Percentiles rank a stretch among this genome's conserved stretches.
phyloP scores from a whole-genome alignment of 148 eudicot genomes.

The Salicornia ramosissima region DNA sequence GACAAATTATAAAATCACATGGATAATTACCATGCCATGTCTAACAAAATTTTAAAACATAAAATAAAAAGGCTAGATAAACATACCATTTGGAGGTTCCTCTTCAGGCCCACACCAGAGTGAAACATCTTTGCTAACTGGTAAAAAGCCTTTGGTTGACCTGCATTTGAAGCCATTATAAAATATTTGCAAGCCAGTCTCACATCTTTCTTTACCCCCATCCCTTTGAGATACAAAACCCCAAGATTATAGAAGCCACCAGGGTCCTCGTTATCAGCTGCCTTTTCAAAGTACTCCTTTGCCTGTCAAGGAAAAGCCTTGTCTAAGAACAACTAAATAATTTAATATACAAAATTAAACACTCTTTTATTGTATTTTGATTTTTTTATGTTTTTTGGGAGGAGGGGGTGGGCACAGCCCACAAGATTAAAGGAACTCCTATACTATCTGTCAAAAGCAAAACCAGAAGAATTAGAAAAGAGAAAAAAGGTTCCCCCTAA shows the following conservation, averaged over 20 bases:
- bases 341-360: background rate
- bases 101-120: slow-evolving; percentile 86
- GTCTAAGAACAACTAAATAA: background rate
- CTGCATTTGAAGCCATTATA: slow-evolving; percentile 60
- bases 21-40: too few relatives aligned
- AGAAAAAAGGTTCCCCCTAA: too few relatives aligned
- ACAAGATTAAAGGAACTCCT: too few relatives aligned
- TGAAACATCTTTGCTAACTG: slow-evolving; percentile 98
- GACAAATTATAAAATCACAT: background rate
- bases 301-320: slow-evolving; percentile 46
- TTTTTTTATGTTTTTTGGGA: too few relatives aligned
- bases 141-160: slow-evolving; percentile 93
- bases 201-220: slow-evolving; percentile 81
- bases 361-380: too few relatives aligned
- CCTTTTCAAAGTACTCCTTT: slow-evolving; percentile 84
- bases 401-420: too few relatives aligned
- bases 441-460: too few relatives aligned
- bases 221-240: slow-evolving; percentile 85
- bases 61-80: slow-evolving; percentile 1
- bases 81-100: slow-evolving; percentile 68
- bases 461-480: too few relatives aligned
- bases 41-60: too few relatives aligned
- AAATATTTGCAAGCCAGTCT: slow-evolving; percentile 67
- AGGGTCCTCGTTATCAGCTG: slow-evolving; percentile 74
- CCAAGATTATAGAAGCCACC: slow-evolving; percentile 93